Percentiles rank a stretch among this genome's conserved stretches.
Conservation (phyloP, 495 filamentous ascomycete species). For the Elasticomyces elasticus region DNA sequence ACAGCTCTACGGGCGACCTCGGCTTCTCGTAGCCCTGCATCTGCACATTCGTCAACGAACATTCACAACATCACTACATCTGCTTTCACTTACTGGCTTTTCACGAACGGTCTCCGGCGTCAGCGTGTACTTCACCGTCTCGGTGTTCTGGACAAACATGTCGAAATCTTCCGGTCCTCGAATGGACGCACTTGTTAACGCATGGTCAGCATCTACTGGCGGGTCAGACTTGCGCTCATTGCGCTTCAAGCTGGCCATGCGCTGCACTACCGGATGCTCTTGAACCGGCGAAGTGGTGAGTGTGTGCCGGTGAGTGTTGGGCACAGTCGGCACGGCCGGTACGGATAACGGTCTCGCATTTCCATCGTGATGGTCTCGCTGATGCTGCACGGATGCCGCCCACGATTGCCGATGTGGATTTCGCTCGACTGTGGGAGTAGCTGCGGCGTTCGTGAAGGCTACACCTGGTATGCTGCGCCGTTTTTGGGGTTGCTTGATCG, state of each 20-base stretch:
- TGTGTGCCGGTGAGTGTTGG: background rate
- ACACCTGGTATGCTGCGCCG: constrained; percentile 11
- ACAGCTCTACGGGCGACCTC: constrained; percentile 14
- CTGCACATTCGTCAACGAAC: background rate
- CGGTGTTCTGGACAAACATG: constrained; percentile 75
- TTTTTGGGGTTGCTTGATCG: background rate
- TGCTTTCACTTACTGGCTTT: constrained; percentile 55
- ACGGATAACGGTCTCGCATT: background rate
- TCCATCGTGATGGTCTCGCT: background rate
- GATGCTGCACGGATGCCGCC: constrained; percentile 5
- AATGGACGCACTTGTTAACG: constrained; percentile 20
- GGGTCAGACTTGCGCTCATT: constrained; percentile 6
- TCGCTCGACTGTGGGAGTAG: background rate
- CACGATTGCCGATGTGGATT: constrained; percentile 8
- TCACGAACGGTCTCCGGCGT: constrained; percentile 84
- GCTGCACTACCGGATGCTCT: constrained; percentile 11
- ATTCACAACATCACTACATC: background rate
- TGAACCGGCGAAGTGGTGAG: background rate
- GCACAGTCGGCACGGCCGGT: constrained; percentile 1
- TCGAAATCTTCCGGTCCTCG: constrained; percentile 49
- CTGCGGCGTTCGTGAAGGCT: constrained; percentile 8
- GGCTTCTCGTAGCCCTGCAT: background rate
- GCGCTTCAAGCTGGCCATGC: constrained; percentile 14
- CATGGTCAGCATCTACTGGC: background rate
- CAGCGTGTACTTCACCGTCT: constrained; percentile 87